Conservation (phyloP, 257 asterid genomes). For the Plectranthus barbatus region DNA sequence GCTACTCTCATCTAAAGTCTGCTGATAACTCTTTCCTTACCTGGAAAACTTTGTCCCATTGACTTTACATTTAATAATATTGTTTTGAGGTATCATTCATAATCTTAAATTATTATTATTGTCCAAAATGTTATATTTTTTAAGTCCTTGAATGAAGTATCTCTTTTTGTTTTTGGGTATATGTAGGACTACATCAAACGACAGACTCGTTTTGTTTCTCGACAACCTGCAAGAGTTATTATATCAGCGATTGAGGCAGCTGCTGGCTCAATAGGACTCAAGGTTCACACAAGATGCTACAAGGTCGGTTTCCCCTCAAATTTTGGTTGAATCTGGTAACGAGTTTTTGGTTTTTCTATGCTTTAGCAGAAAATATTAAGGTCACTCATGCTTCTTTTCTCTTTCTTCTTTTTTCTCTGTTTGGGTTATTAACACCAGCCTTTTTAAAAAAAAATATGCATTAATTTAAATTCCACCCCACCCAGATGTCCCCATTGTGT, state of each 20-base stretch:
- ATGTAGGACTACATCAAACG: constrained; percentile 70
- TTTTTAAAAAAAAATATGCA: too few species aligned
- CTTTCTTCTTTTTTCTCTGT: background rate
- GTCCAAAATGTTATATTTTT: background rate
- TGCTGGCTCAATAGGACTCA: constrained; percentile 74
- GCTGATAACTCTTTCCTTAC: background rate
- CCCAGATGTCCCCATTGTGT: too few species aligned
- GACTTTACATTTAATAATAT: background rate
- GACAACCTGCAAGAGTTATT: constrained; percentile 69
- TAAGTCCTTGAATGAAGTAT: background rate
- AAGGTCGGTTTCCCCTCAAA: constrained; percentile 42
- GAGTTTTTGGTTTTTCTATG: background rate
- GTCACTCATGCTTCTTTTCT: background rate
- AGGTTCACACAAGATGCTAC: constrained; percentile 68
- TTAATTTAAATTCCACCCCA: too few species aligned
- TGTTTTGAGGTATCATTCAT: background rate
- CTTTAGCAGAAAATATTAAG: constrained; percentile 1
- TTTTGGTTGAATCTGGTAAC: background rate
- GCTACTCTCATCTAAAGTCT: background rate
- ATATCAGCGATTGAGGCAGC: constrained; percentile 68
- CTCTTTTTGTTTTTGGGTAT: background rate
- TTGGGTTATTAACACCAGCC: background rate
- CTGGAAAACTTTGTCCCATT: background rate
- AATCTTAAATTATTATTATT: background rate
- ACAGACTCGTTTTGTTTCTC: constrained; percentile 96